phyloP scores from a whole-genome alignment of 2,329 filamentous ascomycete genomes.

The Calonectria montana region DNA sequence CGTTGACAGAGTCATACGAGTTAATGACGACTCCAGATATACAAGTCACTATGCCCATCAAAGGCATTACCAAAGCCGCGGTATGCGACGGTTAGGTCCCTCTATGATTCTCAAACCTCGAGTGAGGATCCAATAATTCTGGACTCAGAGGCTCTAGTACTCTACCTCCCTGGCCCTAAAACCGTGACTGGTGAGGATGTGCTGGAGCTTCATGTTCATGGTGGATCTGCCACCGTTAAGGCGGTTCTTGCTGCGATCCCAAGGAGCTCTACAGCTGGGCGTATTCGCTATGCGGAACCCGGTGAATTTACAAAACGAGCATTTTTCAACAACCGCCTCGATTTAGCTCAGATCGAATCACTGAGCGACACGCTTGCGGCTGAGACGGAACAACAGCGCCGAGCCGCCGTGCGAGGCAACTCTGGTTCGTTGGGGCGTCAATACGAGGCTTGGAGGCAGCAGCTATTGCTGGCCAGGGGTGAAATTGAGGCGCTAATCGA shows the following conservation, averaged over 20 bases:
- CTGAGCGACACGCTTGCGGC: constrained; percentile 72
- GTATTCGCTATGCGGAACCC: constrained; percentile 88
- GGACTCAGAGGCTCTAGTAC: constrained; percentile 82
- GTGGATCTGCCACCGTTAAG: constrained; percentile 87
- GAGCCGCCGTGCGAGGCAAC: constrained; percentile 83
- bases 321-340: constrained; percentile 86
- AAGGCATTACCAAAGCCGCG: constrained; percentile 59
- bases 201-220: constrained; percentile 94
- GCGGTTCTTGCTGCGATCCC: constrained; percentile 85
- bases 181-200: constrained; percentile 95
- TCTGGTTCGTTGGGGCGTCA: constrained; percentile 75
- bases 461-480: constrained; percentile 83
- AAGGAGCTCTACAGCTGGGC: constrained; percentile 50
- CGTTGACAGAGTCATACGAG: neutral
- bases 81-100: constrained; percentile 77
- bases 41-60: constrained; percentile 61
- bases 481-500: constrained; percentile 97
- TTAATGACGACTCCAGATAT: constrained; percentile 54
- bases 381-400: constrained; percentile 93
- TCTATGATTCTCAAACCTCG: constrained; percentile 65
- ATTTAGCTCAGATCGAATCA: constrained; percentile 84
- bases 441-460: constrained; percentile 86
- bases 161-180: constrained; percentile 83
- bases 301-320: constrained; percentile 95
- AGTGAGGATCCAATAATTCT: constrained; percentile 62